A percentile compares a stretch with the other conserved stretches of the same genome.
Conservation (phyloP, 371 early-diverging fungal genomes). For the Homolaphlyctis polyrhiza region DNA sequence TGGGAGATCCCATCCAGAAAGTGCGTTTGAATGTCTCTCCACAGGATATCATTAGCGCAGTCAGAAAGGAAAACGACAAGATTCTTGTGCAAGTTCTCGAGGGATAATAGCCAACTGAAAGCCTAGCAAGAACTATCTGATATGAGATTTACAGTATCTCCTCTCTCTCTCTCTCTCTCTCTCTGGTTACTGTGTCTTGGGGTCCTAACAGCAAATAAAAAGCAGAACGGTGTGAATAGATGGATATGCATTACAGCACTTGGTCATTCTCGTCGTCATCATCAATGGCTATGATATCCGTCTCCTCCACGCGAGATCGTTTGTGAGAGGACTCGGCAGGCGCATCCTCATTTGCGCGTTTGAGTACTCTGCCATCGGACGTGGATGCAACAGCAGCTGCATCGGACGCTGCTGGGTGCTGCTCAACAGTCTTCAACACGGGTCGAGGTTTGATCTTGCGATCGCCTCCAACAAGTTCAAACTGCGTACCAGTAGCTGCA, state of each 20-base stretch:
- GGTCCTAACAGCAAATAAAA: conserved; percentile 1
- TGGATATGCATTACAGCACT: neutral
- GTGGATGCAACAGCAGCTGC: neutral
- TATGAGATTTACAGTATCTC: too few species aligned
- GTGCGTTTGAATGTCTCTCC: conserved; percentile 68
- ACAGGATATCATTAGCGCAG: conserved; percentile 69
- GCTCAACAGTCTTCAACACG: neutral
- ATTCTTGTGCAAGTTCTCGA: neutral
- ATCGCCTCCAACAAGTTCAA: conserved; percentile 1
- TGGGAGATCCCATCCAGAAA: conserved; percentile 36
- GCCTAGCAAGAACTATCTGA: too few species aligned
- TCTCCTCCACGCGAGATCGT: neutral
- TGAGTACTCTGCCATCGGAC: neutral
- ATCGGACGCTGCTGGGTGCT: neutral
- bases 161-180: too few species aligned
- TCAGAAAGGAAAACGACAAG: conserved; percentile 19
- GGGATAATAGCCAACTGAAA: too few species aligned
- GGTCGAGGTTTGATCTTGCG: neutral
- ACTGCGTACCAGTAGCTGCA: neutral
- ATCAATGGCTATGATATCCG: too few species aligned
- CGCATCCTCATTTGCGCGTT: neutral
- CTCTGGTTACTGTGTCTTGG: too few species aligned
- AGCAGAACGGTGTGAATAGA: neutral
- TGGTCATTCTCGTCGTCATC: neutral
- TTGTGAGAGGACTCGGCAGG: neutral